These are phyloP conservation scores for Saturnispora sekii DNA, from an alignment of 805 yeast species.

Conservation along the genomic window DNA sequence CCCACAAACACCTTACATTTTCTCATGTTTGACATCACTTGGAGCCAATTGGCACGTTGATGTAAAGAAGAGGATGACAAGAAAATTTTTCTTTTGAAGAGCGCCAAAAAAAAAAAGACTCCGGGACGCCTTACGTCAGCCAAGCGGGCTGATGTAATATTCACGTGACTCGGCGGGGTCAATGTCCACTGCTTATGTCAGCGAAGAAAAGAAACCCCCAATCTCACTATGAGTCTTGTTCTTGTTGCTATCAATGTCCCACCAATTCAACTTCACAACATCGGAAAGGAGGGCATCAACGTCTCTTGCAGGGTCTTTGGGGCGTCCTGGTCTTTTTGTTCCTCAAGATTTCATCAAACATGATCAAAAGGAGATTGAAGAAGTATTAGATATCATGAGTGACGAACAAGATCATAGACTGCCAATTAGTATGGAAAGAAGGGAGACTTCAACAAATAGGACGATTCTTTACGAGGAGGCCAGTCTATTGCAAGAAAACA, in stretches of 20 bases:
- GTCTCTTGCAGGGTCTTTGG: conserved; percentile 40
- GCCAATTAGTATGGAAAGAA: not conserved
- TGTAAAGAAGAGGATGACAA: not conserved
- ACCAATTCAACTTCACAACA: conserved; percentile 34
- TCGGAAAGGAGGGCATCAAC: conserved; percentile 40
- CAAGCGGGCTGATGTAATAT: too few species aligned
- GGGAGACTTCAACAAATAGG: conserved; percentile 3
- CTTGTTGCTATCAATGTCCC: conserved; percentile 14
- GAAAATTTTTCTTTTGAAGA: not conserved
- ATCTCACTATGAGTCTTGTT: too few species aligned
- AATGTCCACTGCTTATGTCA: not conserved
- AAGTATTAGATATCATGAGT: conserved; percentile 15
- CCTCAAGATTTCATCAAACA: conserved; percentile 37
- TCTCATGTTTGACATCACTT: conserved; percentile 48
- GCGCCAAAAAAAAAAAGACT: not conserved
- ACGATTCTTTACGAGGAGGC: conserved; percentile 23
- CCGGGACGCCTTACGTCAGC: too few species aligned
- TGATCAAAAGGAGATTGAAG: conserved; percentile 18
- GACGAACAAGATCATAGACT: conserved; percentile 13
- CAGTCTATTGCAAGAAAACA: conserved; percentile 20
- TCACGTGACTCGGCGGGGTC: not conserved
- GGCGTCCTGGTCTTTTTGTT: conserved; percentile 42
- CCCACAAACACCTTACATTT: conserved; percentile 97
- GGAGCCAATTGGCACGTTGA: not conserved
- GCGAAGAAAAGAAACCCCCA: not conserved